phyloP scores from a whole-genome alignment of 2,329 filamentous ascomycete genomes.

The Colletotrichum sp. region DNA sequence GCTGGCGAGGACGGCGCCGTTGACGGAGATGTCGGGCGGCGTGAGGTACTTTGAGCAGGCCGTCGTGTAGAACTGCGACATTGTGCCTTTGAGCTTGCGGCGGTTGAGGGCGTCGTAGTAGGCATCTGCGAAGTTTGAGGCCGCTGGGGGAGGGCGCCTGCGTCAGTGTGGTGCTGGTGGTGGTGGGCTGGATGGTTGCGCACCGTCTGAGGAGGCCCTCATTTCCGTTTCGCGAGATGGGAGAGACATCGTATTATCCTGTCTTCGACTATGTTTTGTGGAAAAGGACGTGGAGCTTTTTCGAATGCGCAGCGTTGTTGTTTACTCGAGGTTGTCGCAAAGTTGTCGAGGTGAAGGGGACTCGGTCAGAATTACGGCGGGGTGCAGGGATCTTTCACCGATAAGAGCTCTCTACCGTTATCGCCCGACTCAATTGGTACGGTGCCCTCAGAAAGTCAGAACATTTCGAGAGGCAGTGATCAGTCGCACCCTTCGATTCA shows the following conservation, averaged over 20 bases:
- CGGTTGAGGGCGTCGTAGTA: constrained; percentile 79
- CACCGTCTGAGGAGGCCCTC: constrained; percentile 52
- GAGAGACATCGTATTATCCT: constrained; percentile 31
- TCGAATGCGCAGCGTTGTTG: background rate
- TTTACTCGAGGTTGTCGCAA: background rate
- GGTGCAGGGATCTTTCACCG: background rate
- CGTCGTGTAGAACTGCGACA: constrained; percentile 75
- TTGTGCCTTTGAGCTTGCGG: constrained; percentile 65
- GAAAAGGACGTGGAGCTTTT: background rate
- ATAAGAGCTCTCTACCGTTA: constrained; percentile 21
- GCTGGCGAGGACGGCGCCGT: constrained; percentile 70
- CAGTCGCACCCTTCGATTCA: background rate
- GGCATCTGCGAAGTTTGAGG: constrained; percentile 71
- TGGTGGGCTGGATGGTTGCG: constrained; percentile 1
- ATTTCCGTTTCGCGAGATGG: constrained; percentile 48
- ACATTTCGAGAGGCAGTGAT: background rate
- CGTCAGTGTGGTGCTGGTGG: background rate
- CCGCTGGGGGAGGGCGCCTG: constrained; percentile 51
- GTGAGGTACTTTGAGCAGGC: constrained; percentile 56
- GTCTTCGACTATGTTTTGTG: background rate
- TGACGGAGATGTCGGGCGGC: constrained; percentile 77
- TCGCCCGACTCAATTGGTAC: background rate
- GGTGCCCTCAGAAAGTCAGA: background rate
- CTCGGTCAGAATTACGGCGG: constrained; percentile 6
- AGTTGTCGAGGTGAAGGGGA: background rate